Conservation (phyloP, 1,139 yeast genomes). For the Taphrina communis region DNA sequence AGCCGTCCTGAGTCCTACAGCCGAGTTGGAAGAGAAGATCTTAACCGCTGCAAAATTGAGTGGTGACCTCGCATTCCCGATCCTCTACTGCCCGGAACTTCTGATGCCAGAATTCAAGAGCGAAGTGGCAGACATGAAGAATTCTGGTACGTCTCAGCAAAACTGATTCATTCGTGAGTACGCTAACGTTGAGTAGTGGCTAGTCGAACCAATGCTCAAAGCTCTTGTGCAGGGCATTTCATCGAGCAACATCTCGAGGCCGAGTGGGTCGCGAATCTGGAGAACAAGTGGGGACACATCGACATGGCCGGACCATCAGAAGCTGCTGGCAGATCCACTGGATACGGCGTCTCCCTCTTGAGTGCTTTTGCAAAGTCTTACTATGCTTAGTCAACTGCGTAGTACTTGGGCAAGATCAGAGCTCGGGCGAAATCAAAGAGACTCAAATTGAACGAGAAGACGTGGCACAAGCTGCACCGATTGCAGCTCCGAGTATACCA, state of each 20-base stretch:
- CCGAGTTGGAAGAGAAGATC: slow-evolving; percentile 8
- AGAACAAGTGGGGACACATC: slow-evolving; percentile 29
- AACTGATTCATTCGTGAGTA: not conserved
- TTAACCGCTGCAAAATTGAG: slow-evolving; percentile 22
- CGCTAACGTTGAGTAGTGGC: slow-evolving; percentile 10
- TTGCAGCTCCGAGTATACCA: slow-evolving; percentile 32
- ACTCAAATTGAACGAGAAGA: too few relatives aligned
- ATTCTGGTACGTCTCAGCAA: not conserved
- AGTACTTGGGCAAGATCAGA: not conserved
- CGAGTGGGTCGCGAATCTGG: slow-evolving; percentile 27
- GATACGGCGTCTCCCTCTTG: slow-evolving; percentile 27
- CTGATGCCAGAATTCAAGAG: slow-evolving; percentile 33
- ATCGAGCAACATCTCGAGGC: slow-evolving; percentile 29
- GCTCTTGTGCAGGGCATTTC: slow-evolving; percentile 35
- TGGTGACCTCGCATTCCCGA: slow-evolving; percentile 31
- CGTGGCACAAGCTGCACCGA: slow-evolving; percentile 8
- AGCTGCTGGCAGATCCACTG: slow-evolving; percentile 18
- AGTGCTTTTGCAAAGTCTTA: slow-evolving; percentile 23
- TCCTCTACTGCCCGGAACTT: slow-evolving; percentile 29
- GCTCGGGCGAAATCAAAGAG: too few relatives aligned
- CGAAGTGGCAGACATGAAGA: slow-evolving; percentile 34
- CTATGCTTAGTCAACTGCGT: not conserved
- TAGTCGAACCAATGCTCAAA: slow-evolving; percentile 19
- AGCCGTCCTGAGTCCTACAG: slow-evolving; percentile 19
- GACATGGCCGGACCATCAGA: slow-evolving; percentile 36